Percentiles rank a stretch among this genome's conserved stretches.
phyloP scores from a whole-genome alignment of 73 alveolate species.

The Paramecium sonneborni region DNA sequence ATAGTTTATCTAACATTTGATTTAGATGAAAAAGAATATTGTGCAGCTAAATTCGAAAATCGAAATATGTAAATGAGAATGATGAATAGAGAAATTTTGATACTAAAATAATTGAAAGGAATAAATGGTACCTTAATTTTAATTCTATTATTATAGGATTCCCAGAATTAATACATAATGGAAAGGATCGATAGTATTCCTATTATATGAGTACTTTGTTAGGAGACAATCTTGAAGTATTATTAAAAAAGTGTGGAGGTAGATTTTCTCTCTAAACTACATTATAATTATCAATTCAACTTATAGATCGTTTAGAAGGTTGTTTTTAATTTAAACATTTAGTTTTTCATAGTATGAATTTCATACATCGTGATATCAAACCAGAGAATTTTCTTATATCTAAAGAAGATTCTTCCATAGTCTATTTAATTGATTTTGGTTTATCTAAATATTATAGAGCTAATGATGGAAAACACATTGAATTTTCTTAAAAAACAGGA shows the following conservation, averaged over 20 bases:
- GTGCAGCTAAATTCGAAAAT: constrained; percentile 22
- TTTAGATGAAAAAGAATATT: neutral
- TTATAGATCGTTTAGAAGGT: constrained; percentile 62
- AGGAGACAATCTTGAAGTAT: constrained; percentile 91
- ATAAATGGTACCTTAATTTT: neutral
- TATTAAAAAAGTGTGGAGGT: constrained; percentile 76
- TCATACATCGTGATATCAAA: constrained; percentile 86
- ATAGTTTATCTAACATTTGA: neutral
- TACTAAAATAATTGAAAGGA: neutral
- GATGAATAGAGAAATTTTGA: constrained; percentile 46
- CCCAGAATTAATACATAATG: constrained; percentile 64
- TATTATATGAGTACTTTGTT: constrained; percentile 81
- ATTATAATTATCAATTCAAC: constrained; percentile 40
- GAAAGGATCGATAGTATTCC: constrained; percentile 77
- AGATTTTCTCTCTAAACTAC: constrained; percentile 56
- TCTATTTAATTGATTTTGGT: constrained; percentile 93
- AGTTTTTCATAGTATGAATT: constrained; percentile 72
- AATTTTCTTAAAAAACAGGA: constrained; percentile 71
- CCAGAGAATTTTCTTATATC: constrained; percentile 88
- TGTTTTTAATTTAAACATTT: neutral
- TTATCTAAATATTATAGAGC: constrained; percentile 87
- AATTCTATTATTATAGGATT: constrained; percentile 35
- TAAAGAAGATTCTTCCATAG: constrained; percentile 71
- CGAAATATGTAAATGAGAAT: neutral
- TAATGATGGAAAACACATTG: constrained; percentile 78